These are phyloP conservation scores for Pyricularia grisea DNA, from an alignment of 2,329 filamentous ascomycete species.

Conservation along the genomic window DNA sequence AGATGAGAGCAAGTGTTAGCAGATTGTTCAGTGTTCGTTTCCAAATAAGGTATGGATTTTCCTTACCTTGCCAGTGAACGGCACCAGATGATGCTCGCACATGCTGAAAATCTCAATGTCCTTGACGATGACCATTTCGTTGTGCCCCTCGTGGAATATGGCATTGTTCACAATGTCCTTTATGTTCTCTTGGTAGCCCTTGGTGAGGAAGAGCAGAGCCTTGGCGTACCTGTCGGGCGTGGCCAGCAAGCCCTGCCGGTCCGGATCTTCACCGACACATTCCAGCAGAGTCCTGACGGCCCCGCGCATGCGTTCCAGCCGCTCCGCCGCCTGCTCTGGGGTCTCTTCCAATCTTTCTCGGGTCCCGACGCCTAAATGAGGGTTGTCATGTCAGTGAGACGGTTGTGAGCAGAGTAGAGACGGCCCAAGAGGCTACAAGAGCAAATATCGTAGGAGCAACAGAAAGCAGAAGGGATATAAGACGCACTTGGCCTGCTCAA, in stretches of 20 bases:
- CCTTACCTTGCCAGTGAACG: constrained; percentile 83
- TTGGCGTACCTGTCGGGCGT: constrained; percentile 86
- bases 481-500: constrained; percentile 47
- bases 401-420: not conserved
- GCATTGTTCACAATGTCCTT: constrained; percentile 86
- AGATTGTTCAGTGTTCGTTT: not conserved
- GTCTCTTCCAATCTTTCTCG: constrained; percentile 51
- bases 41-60: not conserved
- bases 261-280: constrained; percentile 59
- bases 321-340: constrained; percentile 36
- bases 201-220: constrained; percentile 91
- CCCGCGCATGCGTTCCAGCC: constrained; percentile 48
- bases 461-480: not conserved
- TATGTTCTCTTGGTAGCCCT: constrained; percentile 93
- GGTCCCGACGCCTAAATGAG: constrained; percentile 47
- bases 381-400: not conserved
- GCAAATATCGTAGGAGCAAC: not conserved
- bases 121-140: constrained; percentile 95
- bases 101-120: constrained; percentile 93
- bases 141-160: constrained; percentile 93
- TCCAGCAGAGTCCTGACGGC: constrained; percentile 59
- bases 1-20: not conserved
- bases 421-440: not conserved
- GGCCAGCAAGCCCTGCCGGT: constrained; percentile 53
- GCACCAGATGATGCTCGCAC: constrained; percentile 95